phyloP scores from a whole-genome alignment of 176 grass and related monocot species.

The Carex myosuroides region DNA sequence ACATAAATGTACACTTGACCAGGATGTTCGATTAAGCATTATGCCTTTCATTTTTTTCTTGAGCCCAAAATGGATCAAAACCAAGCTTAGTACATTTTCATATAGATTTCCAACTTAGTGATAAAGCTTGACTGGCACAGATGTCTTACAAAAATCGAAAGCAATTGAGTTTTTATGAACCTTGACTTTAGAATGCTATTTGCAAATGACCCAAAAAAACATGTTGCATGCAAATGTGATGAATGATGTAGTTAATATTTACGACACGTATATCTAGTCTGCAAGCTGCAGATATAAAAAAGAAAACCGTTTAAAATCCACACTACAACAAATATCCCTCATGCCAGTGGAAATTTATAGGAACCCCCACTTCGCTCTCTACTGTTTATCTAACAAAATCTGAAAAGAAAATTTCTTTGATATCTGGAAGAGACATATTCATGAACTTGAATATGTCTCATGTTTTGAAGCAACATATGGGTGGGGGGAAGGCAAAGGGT shows the following conservation, averaged over 20 bases:
- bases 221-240: background rate
- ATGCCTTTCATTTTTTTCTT: background rate
- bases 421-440: background rate
- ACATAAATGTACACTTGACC: background rate
- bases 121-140: background rate
- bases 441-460: background rate
- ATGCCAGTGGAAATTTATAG: background rate
- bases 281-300: background rate
- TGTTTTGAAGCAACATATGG: background rate
- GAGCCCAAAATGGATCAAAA: background rate
- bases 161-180: background rate
- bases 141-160: background rate
- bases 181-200: background rate
- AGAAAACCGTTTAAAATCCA: background rate
- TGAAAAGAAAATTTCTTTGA: background rate
- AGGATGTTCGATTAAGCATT: background rate
- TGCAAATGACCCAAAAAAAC: background rate
- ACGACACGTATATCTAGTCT: background rate
- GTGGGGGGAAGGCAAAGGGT: background rate
- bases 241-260: background rate
- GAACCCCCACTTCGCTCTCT: background rate
- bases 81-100: background rate
- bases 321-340: background rate
- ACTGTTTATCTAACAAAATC: background rate
- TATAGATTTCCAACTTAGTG: background rate